phyloP scores from a whole-genome alignment of 1,284 basidiomycete genomes.

The Sphagnurus paluster region DNA sequence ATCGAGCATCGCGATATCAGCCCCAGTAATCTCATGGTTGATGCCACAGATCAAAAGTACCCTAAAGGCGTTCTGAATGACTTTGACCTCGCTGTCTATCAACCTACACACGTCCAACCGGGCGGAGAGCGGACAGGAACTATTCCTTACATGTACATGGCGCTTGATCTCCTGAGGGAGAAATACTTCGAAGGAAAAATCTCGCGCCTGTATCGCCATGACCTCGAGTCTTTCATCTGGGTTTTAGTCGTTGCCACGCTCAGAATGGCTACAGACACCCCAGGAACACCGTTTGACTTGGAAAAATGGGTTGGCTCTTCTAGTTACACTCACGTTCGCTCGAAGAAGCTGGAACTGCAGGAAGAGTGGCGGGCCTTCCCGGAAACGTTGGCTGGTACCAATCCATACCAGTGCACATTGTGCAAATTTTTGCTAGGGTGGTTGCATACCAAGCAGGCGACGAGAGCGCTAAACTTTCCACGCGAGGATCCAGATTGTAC shows the following conservation, averaged over 20 bases:
- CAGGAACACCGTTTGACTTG: too few species aligned
- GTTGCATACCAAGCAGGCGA: too few species aligned
- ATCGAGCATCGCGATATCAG: conserved; percentile 32
- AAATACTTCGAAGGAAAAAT: conserved; percentile 17
- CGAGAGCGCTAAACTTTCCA: too few species aligned
- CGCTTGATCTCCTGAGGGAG: conserved; percentile 24
- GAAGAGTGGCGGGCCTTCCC: too few species aligned
- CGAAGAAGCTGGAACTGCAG: too few species aligned
- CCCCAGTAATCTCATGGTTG: conserved; percentile 31
- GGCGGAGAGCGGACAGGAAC: conserved; percentile 26
- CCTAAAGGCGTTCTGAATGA: conserved; percentile 31
- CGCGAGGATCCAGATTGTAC: too few species aligned
- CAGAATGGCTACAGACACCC: too few species aligned
- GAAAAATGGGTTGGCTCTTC: too few species aligned
- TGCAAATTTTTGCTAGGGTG: too few species aligned
- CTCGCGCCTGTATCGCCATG: conserved; percentile 28
- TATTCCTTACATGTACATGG: conserved; percentile 37
- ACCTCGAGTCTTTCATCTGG: conserved; percentile 34
- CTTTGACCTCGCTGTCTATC: conserved; percentile 28
- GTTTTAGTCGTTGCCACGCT: conserved; percentile 21
- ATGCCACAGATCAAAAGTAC: not conserved
- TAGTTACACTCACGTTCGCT: too few species aligned
- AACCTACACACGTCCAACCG: not conserved
- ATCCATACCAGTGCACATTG: too few species aligned
- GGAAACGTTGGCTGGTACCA: too few species aligned